These are phyloP conservation scores for Amoebophrya sp. DNA, from an alignment of 169 alveolate genomes.

Conservation along the genomic window DNA sequence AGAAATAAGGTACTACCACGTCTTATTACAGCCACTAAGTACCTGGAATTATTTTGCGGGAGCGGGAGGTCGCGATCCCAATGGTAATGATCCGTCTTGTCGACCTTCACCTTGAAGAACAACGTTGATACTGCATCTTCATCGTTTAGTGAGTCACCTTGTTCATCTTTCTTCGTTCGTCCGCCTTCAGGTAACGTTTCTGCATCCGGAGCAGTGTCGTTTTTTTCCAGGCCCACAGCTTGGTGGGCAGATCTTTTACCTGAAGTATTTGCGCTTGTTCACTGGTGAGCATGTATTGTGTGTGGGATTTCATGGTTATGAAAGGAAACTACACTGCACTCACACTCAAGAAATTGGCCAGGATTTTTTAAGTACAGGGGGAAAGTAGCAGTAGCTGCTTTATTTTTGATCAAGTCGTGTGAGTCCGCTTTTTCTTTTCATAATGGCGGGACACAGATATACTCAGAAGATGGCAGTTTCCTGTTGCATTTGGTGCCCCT, in stretches of 20 bases:
- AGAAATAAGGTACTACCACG: background rate
- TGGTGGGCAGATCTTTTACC: background rate
- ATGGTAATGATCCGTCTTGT: too few relatives aligned
- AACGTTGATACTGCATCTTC: background rate
- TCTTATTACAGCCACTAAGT: background rate
- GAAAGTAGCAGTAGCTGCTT: too few relatives aligned
- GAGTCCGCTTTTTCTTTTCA: too few relatives aligned
- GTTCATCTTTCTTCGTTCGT: background rate
- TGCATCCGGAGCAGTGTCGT: background rate
- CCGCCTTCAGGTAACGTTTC: background rate
- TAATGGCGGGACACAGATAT: background rate
- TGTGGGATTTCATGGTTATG: background rate
- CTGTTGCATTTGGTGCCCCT: background rate
- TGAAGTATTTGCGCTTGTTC: background rate
- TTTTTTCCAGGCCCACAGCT: background rate
- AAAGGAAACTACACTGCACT: too few relatives aligned
- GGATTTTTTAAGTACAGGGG: too few relatives aligned
- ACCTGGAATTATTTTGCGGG: background rate
- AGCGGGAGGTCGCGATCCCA: too few relatives aligned
- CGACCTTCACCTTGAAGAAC: too few relatives aligned
- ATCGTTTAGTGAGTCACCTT: background rate
- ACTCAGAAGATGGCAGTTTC: background rate
- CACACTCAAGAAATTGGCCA: too few relatives aligned
- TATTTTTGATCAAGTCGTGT: too few relatives aligned
- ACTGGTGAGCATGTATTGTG: background rate